Evolutionary conservation across 768 basidiomycete genomes (phyloP), one percentile per base, ranked within the genome.

Genomic region (Suillus discolor): DNA sequence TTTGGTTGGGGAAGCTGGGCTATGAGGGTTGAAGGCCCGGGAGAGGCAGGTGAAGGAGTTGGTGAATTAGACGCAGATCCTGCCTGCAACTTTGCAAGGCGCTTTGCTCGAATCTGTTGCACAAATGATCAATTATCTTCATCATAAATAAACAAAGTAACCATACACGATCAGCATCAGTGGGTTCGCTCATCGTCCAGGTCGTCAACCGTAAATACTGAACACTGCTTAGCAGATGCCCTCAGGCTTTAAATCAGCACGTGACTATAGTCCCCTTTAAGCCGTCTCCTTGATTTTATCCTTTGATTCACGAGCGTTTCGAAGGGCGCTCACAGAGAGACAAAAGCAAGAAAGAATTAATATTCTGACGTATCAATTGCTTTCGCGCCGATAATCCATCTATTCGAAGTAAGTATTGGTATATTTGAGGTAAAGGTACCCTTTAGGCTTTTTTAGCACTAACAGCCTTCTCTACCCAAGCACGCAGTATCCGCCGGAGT

Each of bases 21-120:
- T 60, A 71, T 62, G 41, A 75, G 72, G 61, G 70, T 69, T 39
- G 74, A 70, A 51, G 77, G 65, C 47, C 47, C 47, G 3, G 47
- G 23, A 28, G 75, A 69, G 15, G 81, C 59, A 12, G 81, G 72
- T 15, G 81, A 66, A 18, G 62, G 25, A 7, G 65, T 36, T 47
- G 44, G 12, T 25, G 63, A 39, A 20, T 39, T 39, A 15, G 70
- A 62, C 15, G 73, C 55, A 13, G 84, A 72, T 11, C 84, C 75
- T 0, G 83, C 71, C 72, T 92, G 91, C 9, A 98, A 83, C 75
- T 92, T 94, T 39, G 93, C 95, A 62, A 99, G 84, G 64, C 96
- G 88, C 79, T 97, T 97, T 75, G 94, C 80, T 69, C 95, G 93
- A 74, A 97, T 97, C 96, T 97, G 71, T 16, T 51, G 61, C 39